Percentiles rank a stretch among this genome's conserved stretches.
Conservation (phyloP, 108 stramenopile genomes). For the Cyclotella choctawhatcheeana region DNA sequence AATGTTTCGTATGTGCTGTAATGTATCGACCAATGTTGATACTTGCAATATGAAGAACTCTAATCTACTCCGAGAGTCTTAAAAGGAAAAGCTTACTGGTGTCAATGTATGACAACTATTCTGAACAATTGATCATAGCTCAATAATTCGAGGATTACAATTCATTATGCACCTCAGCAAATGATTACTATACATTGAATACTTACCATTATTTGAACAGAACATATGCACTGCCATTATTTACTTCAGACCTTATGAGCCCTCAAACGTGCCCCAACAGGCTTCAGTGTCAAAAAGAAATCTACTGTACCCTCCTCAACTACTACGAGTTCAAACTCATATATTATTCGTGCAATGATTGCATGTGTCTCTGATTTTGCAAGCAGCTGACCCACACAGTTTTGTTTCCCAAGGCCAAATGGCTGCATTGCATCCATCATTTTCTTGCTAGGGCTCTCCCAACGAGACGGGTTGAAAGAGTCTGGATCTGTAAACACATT, state of each 20-base stretch:
- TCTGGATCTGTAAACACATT: slow-evolving; percentile 24
- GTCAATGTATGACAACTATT: no score
- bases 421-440: slow-evolving; percentile 24
- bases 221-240: no score
- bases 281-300: slow-evolving; percentile 30
- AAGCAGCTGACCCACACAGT: slow-evolving; percentile 37
- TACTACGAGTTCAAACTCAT: slow-evolving; percentile 13
- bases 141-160: no score
- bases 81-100: no score
- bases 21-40: no score
- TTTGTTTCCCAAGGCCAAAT: slow-evolving; percentile 29
- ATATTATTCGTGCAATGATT: slow-evolving; percentile 10
- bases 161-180: no score
- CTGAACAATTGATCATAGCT: no score
- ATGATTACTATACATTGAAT: no score
- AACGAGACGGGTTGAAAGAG: slow-evolving; percentile 32
- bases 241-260: not conserved
- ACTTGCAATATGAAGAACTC: no score
- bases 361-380: slow-evolving; percentile 19
- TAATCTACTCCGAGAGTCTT: no score
- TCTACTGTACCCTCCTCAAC: slow-evolving; percentile 21
- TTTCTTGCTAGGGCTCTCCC: slow-evolving; percentile 40
- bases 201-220: no score
- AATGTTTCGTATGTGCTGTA: no score
- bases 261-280: slow-evolving; percentile 1